Evolutionary conservation across 192 early-diverging fungal genomes (phyloP).

Genomic region (Podila minutissima): DNA sequence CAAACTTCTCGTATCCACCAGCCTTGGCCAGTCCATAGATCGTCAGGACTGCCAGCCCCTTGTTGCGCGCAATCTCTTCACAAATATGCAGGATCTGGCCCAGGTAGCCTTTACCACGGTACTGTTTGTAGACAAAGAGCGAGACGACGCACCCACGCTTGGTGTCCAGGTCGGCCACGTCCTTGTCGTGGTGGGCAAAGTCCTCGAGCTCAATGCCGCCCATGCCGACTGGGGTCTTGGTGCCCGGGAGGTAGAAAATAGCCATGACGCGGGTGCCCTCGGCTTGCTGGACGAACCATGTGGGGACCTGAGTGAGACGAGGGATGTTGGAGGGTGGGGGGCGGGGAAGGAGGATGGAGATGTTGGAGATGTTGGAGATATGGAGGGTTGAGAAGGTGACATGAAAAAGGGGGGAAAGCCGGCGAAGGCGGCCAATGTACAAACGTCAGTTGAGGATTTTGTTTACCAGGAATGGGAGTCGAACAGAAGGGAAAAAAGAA

Average conservation of each 20-base stretch:
- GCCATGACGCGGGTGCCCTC: conserved; percentile 37
- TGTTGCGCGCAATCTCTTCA: conserved; percentile 24
- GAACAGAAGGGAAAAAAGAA: no score
- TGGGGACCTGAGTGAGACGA: conserved; percentile 22
- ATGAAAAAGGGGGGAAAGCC: no score
- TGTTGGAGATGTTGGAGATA: no score
- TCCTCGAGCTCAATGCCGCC: conserved; percentile 34
- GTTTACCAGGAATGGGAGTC: no score
- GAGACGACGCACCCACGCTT: conserved; percentile 43
- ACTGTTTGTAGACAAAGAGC: conserved; percentile 41
- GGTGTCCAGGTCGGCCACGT: conserved; percentile 26
- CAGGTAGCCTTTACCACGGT: conserved; percentile 30
- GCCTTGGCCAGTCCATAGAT: conserved; percentile 32
- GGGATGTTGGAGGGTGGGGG: background rate
- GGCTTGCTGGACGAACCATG: conserved; percentile 39
- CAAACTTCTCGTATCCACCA: conserved; percentile 37
- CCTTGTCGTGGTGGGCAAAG: conserved; percentile 32
- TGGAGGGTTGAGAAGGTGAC: no score
- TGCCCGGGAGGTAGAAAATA: conserved; percentile 31
- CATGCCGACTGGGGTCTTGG: conserved; percentile 39
- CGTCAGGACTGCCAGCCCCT: conserved; percentile 26
- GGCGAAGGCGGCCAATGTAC: no score
- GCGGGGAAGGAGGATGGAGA: no score
- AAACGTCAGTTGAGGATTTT: no score
- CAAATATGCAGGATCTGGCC: conserved; percentile 15